Evolutionary conservation across 1,284 basidiomycete genomes (phyloP), one percentile per base, ranked within the genome.

Genomic region (Athelia psychrophila): DNA sequence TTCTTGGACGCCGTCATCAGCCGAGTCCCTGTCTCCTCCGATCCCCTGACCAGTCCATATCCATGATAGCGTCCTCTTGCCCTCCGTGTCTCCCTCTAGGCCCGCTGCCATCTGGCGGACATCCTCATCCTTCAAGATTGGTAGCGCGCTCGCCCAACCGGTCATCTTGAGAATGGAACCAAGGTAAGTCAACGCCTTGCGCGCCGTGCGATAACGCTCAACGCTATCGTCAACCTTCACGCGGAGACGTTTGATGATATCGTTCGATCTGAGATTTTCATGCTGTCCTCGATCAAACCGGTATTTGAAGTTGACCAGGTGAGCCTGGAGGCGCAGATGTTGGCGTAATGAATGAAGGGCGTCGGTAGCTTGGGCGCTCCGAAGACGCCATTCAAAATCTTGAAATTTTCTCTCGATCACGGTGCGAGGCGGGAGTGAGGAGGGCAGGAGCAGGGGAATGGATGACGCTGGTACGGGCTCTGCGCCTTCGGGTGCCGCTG

Each of bases 201-300:
- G 44, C 9, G 44, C 19, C 44, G 19, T n/a, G 22, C 25, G 44
- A 27, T 46, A 46, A 8, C 44, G 22, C 9, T 5, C 25, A 23
- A 10, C 25, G n/a, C 19, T 24, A 5, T 23, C n/a, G 5, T n/a
- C 15, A 8, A 23, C 23, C 24, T 46, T 23, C 4, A 10, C 44
- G 16, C 16, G 15, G 9, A 46, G 6, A 22, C 16, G 25, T 8
- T 10, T n/a, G 16, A 24, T 16, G 10, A 18, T 24, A 10, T 16
- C 24, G 9, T 44, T 42, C 5, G 55, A 44, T 3, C 51, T 45
- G 2, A 50, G 52, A 15, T 52, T 46, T 18, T 27, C 25, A 18
- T 27, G n/a, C 47, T 56, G 55, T 0, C 57, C 57, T 2, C 51
- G 51, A 1, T 52, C 19, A n/a, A 56, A 47, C 2, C 42, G 44